Base-by-base conservation (phyloP, 192 early-diverging fungal genomes). In the Haplosporangium gracile region DNA sequence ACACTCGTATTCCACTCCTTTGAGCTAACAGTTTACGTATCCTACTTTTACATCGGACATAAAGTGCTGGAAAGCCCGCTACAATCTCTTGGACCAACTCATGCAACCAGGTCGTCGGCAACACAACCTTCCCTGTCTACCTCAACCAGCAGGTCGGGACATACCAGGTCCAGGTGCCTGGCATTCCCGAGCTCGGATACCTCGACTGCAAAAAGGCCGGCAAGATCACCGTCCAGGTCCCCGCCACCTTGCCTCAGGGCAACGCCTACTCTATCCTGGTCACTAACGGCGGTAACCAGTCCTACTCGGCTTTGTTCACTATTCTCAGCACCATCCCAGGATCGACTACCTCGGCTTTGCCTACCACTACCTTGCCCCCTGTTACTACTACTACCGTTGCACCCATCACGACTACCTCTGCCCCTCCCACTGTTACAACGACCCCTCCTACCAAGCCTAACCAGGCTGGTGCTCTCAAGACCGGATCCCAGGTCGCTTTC, bases 201-300 rank as follows among this genome's bases (percentile, higher is more conserved):
- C 55, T 85, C 16, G 70, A 85, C 68, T 85, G 83, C 74, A 40
- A 68, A 40, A 76, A 75, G 55, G 1, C 83, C 24, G 83, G 83
- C 57, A 68, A 73, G 2, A 72, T 70, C 34, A 76, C 65, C 15
- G 83, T 85, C 10, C 22, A 76, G 18, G 49, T 85, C 49, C 83
- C 83, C n/a, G 34, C 74, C 43, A 65, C 38, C 55, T 1, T 85
- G 22, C 68, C 78, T 7, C 83, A 85, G 68, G 77, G 74, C 42
- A 69, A 24, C 22, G 68, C 24, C 18, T 85, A 85, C 68, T 85
- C 78, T 0, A 85, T 85, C 69, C 32, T 79, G n/a, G 78, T 85
- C 38, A 36, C 40, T 34, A 63, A 85, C 49, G 82, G 76, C 24
- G 72, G 39, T 22, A 68, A 47, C 78, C 83, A 76, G 53, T 49